phyloP scores from a whole-genome alignment of 2,329 filamentous ascomycete genomes.

The Penicillium sp. region DNA sequence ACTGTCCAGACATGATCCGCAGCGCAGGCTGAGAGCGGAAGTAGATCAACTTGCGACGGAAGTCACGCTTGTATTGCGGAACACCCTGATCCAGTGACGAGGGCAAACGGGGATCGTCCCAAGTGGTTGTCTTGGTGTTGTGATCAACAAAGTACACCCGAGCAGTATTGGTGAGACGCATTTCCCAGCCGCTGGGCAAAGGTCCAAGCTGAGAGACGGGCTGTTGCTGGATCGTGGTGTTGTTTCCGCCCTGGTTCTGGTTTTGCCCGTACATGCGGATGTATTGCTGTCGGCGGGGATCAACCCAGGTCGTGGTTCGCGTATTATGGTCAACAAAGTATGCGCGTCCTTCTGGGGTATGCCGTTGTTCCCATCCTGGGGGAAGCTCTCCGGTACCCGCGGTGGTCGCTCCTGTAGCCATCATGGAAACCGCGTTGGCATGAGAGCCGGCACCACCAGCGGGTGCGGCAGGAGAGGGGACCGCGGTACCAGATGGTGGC shows the following conservation, averaged over 20 bases:
- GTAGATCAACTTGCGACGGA: conserved; percentile 96
- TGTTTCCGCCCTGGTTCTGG: conserved; percentile 64
- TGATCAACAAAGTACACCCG: conserved; percentile 99
- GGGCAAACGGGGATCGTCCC: conserved; percentile 94
- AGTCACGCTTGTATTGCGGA: conserved; percentile 98
- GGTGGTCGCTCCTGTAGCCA: conserved; percentile 92
- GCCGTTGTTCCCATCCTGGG: conserved; percentile 93
- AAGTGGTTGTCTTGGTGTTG: conserved; percentile 99
- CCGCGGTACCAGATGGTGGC: conserved; percentile 48
- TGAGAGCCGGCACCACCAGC: conserved; percentile 42
- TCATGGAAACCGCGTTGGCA: conserved; percentile 73
- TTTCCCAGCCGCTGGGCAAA: conserved; percentile 97
- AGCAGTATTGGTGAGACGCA: conserved; percentile 97
- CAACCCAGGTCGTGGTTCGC: conserved; percentile 96
- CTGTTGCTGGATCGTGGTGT: conserved; percentile 91
- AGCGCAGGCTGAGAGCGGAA: conserved; percentile 97
- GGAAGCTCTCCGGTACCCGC: conserved; percentile 93
- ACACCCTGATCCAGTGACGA: conserved; percentile 98
- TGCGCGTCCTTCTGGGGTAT: conserved; percentile 88
- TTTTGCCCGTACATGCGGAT: conserved; percentile 92
- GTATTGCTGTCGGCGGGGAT: conserved; percentile 94
- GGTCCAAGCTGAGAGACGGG: conserved; percentile 96
- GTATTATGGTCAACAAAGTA: conserved; percentile 99
- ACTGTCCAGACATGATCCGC: conserved; percentile 92
- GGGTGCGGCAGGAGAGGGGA: conserved; percentile 31